phyloP scores from a whole-genome alignment of 805 yeast species.

The Saccharomycopsis sp. region DNA sequence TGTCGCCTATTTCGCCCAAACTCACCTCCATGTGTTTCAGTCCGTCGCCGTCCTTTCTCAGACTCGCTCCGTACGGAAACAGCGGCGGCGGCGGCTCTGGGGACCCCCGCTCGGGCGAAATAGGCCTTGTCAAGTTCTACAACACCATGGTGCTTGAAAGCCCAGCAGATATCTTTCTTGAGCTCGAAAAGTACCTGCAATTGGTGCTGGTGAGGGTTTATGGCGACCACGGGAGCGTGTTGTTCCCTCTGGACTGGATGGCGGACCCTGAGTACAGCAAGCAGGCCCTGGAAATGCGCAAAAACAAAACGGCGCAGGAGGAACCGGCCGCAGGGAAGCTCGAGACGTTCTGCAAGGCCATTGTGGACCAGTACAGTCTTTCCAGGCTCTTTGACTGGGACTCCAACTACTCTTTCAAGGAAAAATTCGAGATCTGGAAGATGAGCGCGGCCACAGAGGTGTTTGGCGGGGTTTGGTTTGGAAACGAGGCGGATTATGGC shows the following conservation, averaged over 20 bases:
- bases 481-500: slow-evolving; percentile 72
- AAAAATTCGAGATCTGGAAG: slow-evolving; percentile 72
- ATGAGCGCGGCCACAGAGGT: slow-evolving; percentile 76
- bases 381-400: slow-evolving; percentile 52
- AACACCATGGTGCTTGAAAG: slow-evolving; percentile 22
- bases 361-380: slow-evolving; percentile 18
- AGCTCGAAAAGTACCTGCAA: not conserved
- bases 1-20: not conserved
- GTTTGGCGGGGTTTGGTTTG: slow-evolving; percentile 60
- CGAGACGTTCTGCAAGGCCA: slow-evolving; percentile 26
- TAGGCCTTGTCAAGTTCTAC: slow-evolving; percentile 17
- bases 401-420: slow-evolving; percentile 60
- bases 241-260: not conserved
- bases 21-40: not conserved
- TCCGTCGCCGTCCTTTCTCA: not conserved
- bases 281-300: too few relatives aligned
- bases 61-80: not conserved
- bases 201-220: not conserved
- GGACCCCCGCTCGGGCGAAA: not conserved
- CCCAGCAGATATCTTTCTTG: slow-evolving; percentile 20
- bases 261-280: not conserved
- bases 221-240: not conserved
- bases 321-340: slow-evolving; percentile 1
- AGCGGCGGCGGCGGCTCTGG: not conserved
- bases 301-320: too few relatives aligned